Percentiles rank a stretch among this genome's conserved stretches.
Conservation (phyloP, 805 yeast species). For the Ogataea saltuana region DNA sequence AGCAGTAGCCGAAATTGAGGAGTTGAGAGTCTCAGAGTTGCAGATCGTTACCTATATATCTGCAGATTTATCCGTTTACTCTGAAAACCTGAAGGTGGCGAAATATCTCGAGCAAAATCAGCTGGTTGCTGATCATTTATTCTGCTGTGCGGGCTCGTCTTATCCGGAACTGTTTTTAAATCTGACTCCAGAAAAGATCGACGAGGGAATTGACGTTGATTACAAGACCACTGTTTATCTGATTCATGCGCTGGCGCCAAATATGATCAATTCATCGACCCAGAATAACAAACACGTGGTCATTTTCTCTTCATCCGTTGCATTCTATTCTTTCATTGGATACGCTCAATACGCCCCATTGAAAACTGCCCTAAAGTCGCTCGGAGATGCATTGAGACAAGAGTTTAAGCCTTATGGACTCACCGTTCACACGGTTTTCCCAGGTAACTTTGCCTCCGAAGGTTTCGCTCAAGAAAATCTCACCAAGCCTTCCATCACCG, state of each 20-base stretch:
- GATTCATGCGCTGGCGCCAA: conserved; percentile 62
- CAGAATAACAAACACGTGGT: conserved; percentile 49
- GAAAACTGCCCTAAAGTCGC: conserved; percentile 77
- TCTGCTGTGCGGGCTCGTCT: conserved; percentile 89
- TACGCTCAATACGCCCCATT: conserved; percentile 88
- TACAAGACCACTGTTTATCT: conserved; percentile 73
- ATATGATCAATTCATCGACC: conserved; percentile 26
- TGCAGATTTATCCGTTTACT: conserved; percentile 68
- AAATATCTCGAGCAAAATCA: conserved; percentile 28
- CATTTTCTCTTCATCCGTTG: conserved; percentile 73
- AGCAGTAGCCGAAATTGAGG: conserved; percentile 48
- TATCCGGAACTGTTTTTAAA: conserved; percentile 78
- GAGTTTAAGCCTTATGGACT: conserved; percentile 71
- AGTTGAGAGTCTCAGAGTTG: conserved; percentile 28
- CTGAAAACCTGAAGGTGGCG: conserved; percentile 45
- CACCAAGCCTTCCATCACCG: conserved; percentile 85
- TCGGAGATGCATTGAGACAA: conserved; percentile 78
- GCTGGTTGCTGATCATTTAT: conserved; percentile 63
- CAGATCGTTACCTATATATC: conserved; percentile 46
- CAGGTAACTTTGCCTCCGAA: conserved; percentile 89
- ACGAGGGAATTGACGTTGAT: conserved; percentile 63
- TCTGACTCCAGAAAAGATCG: conserved; percentile 56
- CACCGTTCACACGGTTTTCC: conserved; percentile 71
- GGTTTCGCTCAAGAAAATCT: conserved; percentile 80
- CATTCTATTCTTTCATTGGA: conserved; percentile 87